These are phyloP conservation scores for Lablab purpureus DNA, from an alignment of 306 rosid species.

Conservation along the genomic window DNA sequence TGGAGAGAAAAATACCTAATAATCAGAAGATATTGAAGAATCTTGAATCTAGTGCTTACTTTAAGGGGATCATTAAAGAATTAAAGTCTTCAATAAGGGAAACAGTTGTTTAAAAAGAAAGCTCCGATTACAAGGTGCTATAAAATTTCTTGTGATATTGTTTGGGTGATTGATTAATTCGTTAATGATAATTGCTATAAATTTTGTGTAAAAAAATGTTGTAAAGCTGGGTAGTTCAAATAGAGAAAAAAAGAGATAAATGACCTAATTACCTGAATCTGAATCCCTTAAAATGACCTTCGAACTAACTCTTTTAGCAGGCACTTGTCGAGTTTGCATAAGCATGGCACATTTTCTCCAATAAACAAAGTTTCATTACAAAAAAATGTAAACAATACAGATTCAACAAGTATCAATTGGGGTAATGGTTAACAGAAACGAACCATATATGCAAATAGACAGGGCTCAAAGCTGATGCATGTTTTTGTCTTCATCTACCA, in stretches of 20 bases:
- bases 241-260: not conserved
- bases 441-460: not conserved
- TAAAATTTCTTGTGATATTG: not conserved
- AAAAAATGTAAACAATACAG: not conserved
- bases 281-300: not conserved
- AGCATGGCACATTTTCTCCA: not conserved
- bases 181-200: no score
- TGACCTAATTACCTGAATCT: not conserved
- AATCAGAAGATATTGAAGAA: not conserved
- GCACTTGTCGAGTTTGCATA: not conserved
- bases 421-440: not conserved
- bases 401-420: slow-evolving; percentile 13
- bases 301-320: not conserved
- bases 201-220: no score
- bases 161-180: not conserved
- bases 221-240: not conserved
- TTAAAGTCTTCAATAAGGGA: not conserved
- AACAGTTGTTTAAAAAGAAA: not conserved
- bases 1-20: not conserved
- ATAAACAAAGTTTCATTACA: not conserved
- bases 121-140: not conserved
- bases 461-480: slow-evolving; percentile 37
- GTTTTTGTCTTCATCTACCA: slow-evolving; percentile 35
- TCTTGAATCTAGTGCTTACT: not conserved
- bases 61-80: not conserved